A percentile compares a stretch with the other conserved stretches of the same genome.
Conservation (phyloP, 805 yeast species). For the Blastobotrys attinorum region DNA sequence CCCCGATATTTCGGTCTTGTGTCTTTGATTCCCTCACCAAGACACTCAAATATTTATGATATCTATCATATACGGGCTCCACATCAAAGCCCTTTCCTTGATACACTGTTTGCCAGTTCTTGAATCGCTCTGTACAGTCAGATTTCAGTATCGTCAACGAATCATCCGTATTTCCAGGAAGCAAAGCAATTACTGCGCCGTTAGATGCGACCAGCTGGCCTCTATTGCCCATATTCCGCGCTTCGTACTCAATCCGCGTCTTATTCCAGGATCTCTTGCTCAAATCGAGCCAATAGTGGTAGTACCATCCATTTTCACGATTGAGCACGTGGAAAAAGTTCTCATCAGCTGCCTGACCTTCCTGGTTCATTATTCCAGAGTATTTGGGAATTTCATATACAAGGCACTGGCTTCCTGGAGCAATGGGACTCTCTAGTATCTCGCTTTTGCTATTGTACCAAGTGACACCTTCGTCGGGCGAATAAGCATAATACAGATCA, state of each 20-base stretch:
- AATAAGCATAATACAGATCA: slow-evolving; percentile 18
- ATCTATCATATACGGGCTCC: slow-evolving; percentile 1
- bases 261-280: background rate
- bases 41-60: too few relatives aligned
- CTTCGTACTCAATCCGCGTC: background rate
- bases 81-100: background rate
- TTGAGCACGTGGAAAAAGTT: slow-evolving; percentile 18
- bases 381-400: slow-evolving; percentile 4
- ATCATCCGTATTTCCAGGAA: background rate
- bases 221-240: background rate
- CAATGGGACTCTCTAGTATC: slow-evolving; percentile 10
- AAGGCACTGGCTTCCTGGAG: slow-evolving; percentile 4
- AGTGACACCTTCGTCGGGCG: slow-evolving; percentile 18
- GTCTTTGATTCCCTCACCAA: too few relatives aligned
- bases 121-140: background rate
- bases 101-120: background rate
- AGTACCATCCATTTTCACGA: slow-evolving; percentile 14
- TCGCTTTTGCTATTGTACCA: slow-evolving; percentile 15
- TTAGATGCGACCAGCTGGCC: background rate
- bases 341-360: slow-evolving; percentile 17
- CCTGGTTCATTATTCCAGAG: slow-evolving; percentile 22
- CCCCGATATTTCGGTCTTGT: too few relatives aligned
- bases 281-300: slow-evolving; percentile 12
- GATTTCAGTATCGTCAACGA: background rate
- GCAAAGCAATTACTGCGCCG: background rate